Evolutionary conservation across 306 rosid genomes (phyloP).

Genomic region (Chamaecrista fasciculata): DNA sequence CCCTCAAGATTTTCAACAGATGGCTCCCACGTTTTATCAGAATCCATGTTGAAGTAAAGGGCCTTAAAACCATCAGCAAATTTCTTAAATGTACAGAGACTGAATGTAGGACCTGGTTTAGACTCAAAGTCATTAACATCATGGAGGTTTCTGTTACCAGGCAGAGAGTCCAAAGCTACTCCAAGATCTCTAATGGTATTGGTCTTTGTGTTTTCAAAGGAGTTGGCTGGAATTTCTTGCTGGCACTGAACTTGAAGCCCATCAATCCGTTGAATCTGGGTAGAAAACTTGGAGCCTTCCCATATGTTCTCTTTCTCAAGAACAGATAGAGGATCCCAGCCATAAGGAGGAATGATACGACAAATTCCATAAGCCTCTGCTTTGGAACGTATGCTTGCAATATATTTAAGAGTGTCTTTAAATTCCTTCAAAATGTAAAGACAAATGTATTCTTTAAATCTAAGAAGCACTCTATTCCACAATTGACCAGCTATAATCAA

Average conservation of each 20-base stretch:
- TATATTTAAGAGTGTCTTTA: slow-evolving; percentile 57
- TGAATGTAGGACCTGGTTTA: slow-evolving; percentile 57
- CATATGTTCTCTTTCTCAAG: slow-evolving; percentile 42
- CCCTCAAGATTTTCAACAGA: slow-evolving; percentile 75
- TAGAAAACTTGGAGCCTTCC: slow-evolving; percentile 53
- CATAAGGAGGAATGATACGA: slow-evolving; percentile 77
- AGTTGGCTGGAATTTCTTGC: slow-evolving; percentile 24
- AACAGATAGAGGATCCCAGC: slow-evolving; percentile 61
- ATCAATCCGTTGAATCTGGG: slow-evolving; percentile 65
- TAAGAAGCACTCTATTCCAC: slow-evolving; percentile 29
- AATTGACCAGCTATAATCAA: slow-evolving; percentile 22
- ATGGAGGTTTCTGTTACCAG: no score
- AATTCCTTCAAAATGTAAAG: slow-evolving; percentile 63
- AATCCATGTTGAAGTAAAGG: slow-evolving; percentile 53
- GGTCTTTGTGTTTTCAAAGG: slow-evolving; percentile 26
- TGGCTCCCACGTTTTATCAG: slow-evolving; percentile 53
- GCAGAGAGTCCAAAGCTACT: slow-evolving; percentile 39
- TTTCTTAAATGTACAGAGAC: slow-evolving; percentile 55
- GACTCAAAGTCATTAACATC: slow-evolving; percentile 34
- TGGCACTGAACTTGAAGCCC: slow-evolving; percentile 48
- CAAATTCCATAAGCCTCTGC: slow-evolving; percentile 79
- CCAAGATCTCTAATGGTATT: slow-evolving; percentile 47
- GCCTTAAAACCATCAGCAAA: slow-evolving; percentile 74
- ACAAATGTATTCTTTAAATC: slow-evolving; percentile 16
- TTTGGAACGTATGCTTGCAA: slow-evolving; percentile 58